Percentiles rank a stretch among this genome's conserved stretches.
Conservation (phyloP, 345 rosid genomes). For the Passiflora organensis region DNA sequence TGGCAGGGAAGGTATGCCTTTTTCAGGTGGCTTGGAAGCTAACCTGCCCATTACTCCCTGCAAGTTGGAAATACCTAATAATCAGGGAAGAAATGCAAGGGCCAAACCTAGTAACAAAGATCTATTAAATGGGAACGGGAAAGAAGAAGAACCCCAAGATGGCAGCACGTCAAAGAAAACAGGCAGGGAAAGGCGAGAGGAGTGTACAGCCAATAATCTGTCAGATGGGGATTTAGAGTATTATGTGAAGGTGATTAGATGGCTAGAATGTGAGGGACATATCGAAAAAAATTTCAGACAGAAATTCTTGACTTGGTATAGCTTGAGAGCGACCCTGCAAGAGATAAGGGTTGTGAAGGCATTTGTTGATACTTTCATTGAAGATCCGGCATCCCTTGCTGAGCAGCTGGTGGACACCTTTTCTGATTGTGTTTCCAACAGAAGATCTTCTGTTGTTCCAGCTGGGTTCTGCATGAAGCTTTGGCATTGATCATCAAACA, state of each 20-base stretch:
- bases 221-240: constrained; percentile 67
- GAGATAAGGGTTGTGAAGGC: constrained; percentile 81
- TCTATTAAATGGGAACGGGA: constrained; percentile 24
- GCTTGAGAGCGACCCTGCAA: constrained; percentile 73
- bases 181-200: constrained; percentile 39
- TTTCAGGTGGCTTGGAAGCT: constrained; percentile 37
- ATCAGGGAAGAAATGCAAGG: constrained; percentile 44
- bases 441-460: constrained; percentile 51
- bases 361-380: constrained; percentile 60
- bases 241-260: constrained; percentile 70
- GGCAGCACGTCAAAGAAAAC: constrained; percentile 54
- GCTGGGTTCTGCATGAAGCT: constrained; percentile 87
- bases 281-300: constrained; percentile 87
- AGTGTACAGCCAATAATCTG: constrained; percentile 35
- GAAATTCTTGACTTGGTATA: constrained; percentile 93
- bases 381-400: constrained; percentile 76
- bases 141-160: constrained; percentile 48
- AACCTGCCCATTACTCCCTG: constrained; percentile 73
- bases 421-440: constrained; percentile 59
- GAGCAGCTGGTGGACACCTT: constrained; percentile 91
- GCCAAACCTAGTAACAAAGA: constrained; percentile 42
- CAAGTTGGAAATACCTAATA: constrained; percentile 53
- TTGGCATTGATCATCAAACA: constrained; percentile 93
- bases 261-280: constrained; percentile 81
- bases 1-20: constrained; percentile 42